These are phyloP conservation scores for Cyclotella baltica DNA, from an alignment of 108 stramenopile genomes.

Conservation along the genomic window DNA sequence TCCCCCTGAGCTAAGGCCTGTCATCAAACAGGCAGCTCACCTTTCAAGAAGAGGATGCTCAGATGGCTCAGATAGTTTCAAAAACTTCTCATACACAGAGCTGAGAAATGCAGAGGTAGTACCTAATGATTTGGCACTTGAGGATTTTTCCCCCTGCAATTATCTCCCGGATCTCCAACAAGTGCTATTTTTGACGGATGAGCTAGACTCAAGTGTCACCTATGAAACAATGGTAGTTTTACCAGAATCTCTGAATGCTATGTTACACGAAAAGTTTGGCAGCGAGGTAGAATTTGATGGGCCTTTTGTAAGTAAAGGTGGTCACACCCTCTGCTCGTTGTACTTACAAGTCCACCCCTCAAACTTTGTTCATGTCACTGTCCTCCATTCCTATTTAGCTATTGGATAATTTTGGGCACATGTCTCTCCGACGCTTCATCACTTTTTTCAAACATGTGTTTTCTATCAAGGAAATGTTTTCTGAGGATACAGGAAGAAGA, in stretches of 20 bases:
- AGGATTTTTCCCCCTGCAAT: constrained; percentile 26
- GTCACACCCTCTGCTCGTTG: too few species aligned
- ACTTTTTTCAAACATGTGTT: constrained; percentile 5
- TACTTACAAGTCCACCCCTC: too few species aligned
- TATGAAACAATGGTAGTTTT: constrained; percentile 21
- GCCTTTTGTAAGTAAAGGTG: constrained; percentile 10
- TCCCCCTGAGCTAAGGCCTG: too few species aligned
- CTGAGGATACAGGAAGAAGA: not conserved
- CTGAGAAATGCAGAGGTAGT: not conserved
- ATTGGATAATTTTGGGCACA: constrained; percentile 21
- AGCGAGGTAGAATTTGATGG: constrained; percentile 10
- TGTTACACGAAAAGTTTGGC: not conserved
- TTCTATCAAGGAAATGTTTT: not conserved
- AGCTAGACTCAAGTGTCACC: not conserved
- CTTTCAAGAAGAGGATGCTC: constrained; percentile 20
- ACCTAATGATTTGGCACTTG: not conserved
- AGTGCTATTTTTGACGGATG: constrained; percentile 14
- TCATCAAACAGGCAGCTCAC: too few species aligned
- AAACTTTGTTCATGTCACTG: not conserved
- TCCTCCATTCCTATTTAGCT: not conserved
- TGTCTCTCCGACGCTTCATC: constrained; percentile 21
- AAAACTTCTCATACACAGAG: constrained; percentile 8
- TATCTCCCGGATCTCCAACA: constrained; percentile 30
- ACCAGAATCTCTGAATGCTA: not conserved
- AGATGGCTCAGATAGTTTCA: constrained; percentile 6